These are phyloP conservation scores for Rosa hybrid DNA, from an alignment of 331 rosid species.

Conservation along the genomic window DNA sequence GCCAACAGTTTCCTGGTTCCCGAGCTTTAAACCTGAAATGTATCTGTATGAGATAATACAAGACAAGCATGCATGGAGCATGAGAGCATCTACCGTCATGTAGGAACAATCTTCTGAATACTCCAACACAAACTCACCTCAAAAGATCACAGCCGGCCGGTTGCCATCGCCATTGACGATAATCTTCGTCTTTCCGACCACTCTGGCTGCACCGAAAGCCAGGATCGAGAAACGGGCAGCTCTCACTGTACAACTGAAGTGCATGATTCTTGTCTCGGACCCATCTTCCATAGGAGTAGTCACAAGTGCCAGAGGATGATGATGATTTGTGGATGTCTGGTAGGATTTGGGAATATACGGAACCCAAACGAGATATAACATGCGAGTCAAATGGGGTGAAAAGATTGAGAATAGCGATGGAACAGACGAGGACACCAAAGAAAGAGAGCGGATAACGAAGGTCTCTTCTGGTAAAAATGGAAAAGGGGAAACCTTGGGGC, in stretches of 20 bases:
- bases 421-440: slow-evolving; percentile 36
- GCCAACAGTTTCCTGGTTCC: background rate
- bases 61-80: slow-evolving; percentile 13
- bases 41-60: background rate
- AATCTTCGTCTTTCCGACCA: slow-evolving; percentile 57
- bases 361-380: slow-evolving; percentile 34
- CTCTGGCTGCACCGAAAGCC: slow-evolving; percentile 73
- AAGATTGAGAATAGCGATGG: slow-evolving; percentile 40
- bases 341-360: slow-evolving; percentile 27
- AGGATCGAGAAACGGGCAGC: slow-evolving; percentile 81
- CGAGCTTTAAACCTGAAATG: background rate
- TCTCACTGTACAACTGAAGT: slow-evolving; percentile 46
- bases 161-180: slow-evolving; percentile 77
- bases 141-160: slow-evolving; percentile 67
- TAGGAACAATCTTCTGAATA: slow-evolving; percentile 4
- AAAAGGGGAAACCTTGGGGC: slow-evolving; percentile 6
- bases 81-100: background rate
- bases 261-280: slow-evolving; percentile 42
- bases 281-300: slow-evolving; percentile 81
- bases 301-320: slow-evolving; percentile 26
- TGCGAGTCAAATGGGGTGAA: slow-evolving; percentile 36
- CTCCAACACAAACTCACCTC: slow-evolving; percentile 41
- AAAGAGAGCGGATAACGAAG: slow-evolving; percentile 43
- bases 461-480: slow-evolving; percentile 44
- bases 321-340: slow-evolving; percentile 5